Percentiles rank a stretch among this genome's conserved stretches.
These are phyloP conservation scores for Lactarius akahatsu DNA, from an alignment of 768 basidiomycete species.

Conservation along the genomic window DNA sequence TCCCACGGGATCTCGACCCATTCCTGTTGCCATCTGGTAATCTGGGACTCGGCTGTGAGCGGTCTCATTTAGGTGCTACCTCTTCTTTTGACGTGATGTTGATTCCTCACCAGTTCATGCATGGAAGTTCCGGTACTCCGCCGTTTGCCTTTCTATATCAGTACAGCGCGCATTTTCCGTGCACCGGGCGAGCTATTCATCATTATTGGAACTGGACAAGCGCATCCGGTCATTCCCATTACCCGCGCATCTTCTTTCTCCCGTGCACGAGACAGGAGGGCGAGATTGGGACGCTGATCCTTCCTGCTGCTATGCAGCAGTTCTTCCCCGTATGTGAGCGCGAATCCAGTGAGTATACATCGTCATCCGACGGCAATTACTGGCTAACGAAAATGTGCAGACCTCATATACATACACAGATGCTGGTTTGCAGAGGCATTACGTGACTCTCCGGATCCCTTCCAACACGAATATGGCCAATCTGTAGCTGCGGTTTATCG, in stretches of 20 bases:
- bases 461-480: slow-evolving; percentile 45
- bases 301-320: slow-evolving; percentile 45
- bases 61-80: neutral
- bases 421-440: slow-evolving; percentile 51
- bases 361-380: neutral
- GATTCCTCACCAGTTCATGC: slow-evolving; percentile 28
- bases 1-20: slow-evolving; percentile 47
- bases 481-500: slow-evolving; percentile 48
- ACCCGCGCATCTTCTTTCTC: slow-evolving; percentile 46
- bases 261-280: slow-evolving; percentile 36
- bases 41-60: slow-evolving; percentile 46
- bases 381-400: slow-evolving; percentile 13
- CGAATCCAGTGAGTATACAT: slow-evolving; percentile 48
- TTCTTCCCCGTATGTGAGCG: slow-evolving; percentile 42
- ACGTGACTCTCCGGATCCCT: slow-evolving; percentile 41
- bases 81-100: neutral
- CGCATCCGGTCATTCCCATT: slow-evolving; percentile 51
- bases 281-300: slow-evolving; percentile 43
- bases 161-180: slow-evolving; percentile 45
- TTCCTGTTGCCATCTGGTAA: slow-evolving; percentile 37
- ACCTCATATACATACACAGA: slow-evolving; percentile 40
- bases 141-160: slow-evolving; percentile 46
- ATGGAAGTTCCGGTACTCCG: slow-evolving; percentile 49
- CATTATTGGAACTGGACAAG: slow-evolving; percentile 50
- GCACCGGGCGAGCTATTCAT: slow-evolving; percentile 42